Conservation (phyloP, 164 flowering plant genomes). For the Amborella trichopoda region DNA sequence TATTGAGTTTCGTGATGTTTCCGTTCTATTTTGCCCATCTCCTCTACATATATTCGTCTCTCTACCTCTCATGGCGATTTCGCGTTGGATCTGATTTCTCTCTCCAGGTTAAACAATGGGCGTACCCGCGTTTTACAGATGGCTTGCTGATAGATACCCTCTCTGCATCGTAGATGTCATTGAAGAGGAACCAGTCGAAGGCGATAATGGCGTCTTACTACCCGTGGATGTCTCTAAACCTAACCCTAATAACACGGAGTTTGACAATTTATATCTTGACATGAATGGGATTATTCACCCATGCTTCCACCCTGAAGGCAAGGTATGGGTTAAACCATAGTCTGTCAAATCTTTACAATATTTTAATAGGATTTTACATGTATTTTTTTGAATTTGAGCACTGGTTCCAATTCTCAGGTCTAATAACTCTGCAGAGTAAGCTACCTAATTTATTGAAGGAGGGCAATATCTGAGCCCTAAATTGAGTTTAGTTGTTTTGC, state of each 20-base stretch:
- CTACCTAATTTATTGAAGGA: no score
- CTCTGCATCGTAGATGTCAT: slow-evolving; percentile 53
- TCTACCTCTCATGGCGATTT: not conserved
- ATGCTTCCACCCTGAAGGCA: slow-evolving; percentile 91
- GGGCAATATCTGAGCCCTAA: no score
- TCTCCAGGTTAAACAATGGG: slow-evolving; percentile 33
- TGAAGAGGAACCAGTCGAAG: slow-evolving; percentile 54
- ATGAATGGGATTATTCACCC: slow-evolving; percentile 96
- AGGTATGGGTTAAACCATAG: slow-evolving; percentile 45
- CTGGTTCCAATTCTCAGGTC: no score
- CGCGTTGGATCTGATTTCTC: not conserved
- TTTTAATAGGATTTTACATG: no score
- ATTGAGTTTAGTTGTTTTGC: no score
- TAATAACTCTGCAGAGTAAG: no score
- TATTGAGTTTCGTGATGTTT: no score
- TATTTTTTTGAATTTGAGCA: no score
- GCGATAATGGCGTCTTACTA: slow-evolving; percentile 15
- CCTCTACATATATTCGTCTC: not conserved
- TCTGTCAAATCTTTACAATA: no score
- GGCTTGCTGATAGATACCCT: slow-evolving; percentile 87
- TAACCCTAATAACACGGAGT: slow-evolving; percentile 79
- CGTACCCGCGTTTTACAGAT: slow-evolving; percentile 88
- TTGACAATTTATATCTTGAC: slow-evolving; percentile 78
- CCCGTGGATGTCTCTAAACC: slow-evolving; percentile 51
- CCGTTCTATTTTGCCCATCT: no score